phyloP scores from a whole-genome alignment of 1,284 basidiomycete genomes.

The Megacollybia platyphylla region DNA sequence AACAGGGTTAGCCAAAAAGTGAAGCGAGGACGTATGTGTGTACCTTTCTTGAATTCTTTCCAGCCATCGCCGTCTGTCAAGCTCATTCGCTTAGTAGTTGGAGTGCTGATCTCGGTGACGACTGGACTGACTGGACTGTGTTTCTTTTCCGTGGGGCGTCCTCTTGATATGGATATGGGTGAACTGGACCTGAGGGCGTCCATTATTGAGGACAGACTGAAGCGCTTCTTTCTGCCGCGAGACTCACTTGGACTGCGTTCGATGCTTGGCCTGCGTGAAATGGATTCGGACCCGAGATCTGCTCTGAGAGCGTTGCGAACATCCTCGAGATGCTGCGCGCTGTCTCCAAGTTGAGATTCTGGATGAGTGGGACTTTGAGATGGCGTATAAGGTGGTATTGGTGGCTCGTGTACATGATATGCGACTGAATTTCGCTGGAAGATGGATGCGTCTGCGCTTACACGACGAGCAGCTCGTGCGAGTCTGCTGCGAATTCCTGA shows the following conservation, averaged over 20 bases:
- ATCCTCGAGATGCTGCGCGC: slow-evolving; percentile 26
- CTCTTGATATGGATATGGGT: slow-evolving; percentile 16
- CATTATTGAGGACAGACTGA: slow-evolving; percentile 23
- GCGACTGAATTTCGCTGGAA: slow-evolving; percentile 16
- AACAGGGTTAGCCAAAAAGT: not conserved
- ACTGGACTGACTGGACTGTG: not conserved
- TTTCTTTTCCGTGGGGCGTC: slow-evolving; percentile 10
- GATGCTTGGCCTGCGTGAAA: slow-evolving; percentile 25
- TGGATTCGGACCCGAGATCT: slow-evolving; percentile 13
- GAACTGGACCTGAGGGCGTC: slow-evolving; percentile 23
- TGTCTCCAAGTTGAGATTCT: slow-evolving; percentile 6
- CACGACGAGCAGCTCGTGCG: slow-evolving; percentile 12
- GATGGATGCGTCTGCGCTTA: slow-evolving; percentile 21
- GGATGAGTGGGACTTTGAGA: slow-evolving; percentile 6
- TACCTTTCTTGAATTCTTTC: slow-evolving; percentile 87
- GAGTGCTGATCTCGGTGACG: too few relatives aligned
- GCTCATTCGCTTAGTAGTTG: not conserved
- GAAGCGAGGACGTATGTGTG: not conserved
- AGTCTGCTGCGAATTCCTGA: not conserved
- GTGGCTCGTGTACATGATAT: slow-evolving; percentile 13
- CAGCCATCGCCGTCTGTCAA: slow-evolving; percentile 23
- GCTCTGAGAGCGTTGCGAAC: slow-evolving; percentile 20
- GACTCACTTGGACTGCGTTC: slow-evolving; percentile 18
- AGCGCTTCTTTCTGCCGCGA: slow-evolving; percentile 19
- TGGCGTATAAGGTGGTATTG: slow-evolving; percentile 19